Percentiles rank a stretch among this genome's conserved stretches.
These are phyloP conservation scores for Auriculariales sp. DNA, from an alignment of 768 basidiomycete species.

Conservation along the genomic window DNA sequence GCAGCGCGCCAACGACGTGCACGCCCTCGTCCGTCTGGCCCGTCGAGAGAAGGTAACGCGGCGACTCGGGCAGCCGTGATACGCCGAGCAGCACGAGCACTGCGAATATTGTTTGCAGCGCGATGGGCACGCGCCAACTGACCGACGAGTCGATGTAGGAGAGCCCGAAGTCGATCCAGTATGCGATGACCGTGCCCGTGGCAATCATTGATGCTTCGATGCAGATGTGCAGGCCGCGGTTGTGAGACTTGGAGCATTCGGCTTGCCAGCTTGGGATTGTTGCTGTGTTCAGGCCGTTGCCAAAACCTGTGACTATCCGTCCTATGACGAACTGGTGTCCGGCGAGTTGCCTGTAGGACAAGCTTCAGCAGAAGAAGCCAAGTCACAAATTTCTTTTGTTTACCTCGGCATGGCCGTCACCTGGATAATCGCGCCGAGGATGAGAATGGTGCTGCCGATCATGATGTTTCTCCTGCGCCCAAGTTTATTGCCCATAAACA, in stretches of 20 bases:
- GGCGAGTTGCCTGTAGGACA: no score
- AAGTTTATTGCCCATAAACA: slow-evolving; percentile 22
- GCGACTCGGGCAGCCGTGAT: slow-evolving; percentile 24
- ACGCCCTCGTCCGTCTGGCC: slow-evolving; percentile 15
- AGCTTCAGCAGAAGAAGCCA: no score
- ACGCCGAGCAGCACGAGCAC: slow-evolving; percentile 21
- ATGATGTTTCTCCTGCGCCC: slow-evolving; percentile 23
- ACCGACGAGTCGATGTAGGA: slow-evolving; percentile 21
- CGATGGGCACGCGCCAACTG: slow-evolving; percentile 30
- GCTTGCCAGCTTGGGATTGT: slow-evolving; percentile 32
- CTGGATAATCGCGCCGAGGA: slow-evolving; percentile 25
- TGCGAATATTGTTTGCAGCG: slow-evolving; percentile 28
- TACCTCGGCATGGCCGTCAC: slow-evolving; percentile 15
- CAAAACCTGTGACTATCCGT: slow-evolving; percentile 13
- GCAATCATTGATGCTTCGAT: slow-evolving; percentile 28
- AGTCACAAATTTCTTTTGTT: no score
- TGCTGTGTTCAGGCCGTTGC: slow-evolving; percentile 28
- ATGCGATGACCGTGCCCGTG: slow-evolving; percentile 18
- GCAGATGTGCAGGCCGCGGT: slow-evolving; percentile 28
- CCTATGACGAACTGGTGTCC: slow-evolving; percentile 11
- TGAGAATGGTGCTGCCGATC: slow-evolving; percentile 19
- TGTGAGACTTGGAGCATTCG: slow-evolving; percentile 28
- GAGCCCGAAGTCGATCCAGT: slow-evolving; percentile 27
- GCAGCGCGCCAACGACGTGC: slow-evolving; percentile 11
- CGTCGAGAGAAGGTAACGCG: slow-evolving; percentile 26